A percentile compares a stretch with the other conserved stretches of the same genome.
Evolutionary conservation across 1,284 basidiomycete genomes (phyloP).

Genomic region (Sporisorium scitamineum): DNA sequence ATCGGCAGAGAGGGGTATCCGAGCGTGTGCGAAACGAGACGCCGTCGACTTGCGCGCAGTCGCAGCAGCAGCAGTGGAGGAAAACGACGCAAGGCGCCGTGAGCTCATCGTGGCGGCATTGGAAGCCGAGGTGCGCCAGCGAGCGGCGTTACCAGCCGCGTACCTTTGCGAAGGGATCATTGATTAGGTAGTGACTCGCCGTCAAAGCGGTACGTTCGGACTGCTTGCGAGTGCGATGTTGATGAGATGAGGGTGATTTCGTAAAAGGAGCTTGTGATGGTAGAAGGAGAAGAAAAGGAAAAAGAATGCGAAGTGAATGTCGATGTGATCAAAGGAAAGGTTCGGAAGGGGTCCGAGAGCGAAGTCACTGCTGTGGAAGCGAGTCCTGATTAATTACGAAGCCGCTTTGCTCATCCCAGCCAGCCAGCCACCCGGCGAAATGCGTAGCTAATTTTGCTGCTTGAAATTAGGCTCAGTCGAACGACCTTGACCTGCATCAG

Average conservation of each 20-base stretch:
- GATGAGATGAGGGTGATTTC: not conserved
- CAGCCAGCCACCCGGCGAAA: constrained; percentile 12
- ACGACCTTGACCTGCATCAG: not conserved
- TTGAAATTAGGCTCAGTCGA: constrained; percentile 8
- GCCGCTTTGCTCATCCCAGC: constrained; percentile 32
- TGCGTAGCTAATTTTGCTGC: constrained; percentile 1
- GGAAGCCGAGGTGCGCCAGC: constrained; percentile 28
- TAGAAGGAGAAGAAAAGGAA: not conserved
- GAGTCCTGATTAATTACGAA: constrained; percentile 5
- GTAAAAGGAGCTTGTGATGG: not conserved
- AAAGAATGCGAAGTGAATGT: not conserved
- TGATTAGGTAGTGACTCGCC: not conserved
- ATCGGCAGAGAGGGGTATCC: constrained; percentile 7
- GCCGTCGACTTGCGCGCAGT: not conserved
- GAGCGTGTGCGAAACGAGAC: constrained; percentile 6
- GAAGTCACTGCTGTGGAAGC: no score
- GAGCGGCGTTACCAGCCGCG: constrained; percentile 41
- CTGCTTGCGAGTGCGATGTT: not conserved
- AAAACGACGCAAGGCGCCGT: constrained; percentile 20
- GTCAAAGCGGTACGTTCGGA: not conserved
- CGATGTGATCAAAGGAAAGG: not conserved
- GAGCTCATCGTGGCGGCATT: constrained; percentile 13
- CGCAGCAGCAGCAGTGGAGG: constrained; percentile 11
- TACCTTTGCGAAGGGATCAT: constrained; percentile 50
- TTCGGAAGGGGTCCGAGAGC: constrained; percentile 22